Base-by-base conservation (phyloP, 179 eudicot genomes). In the Sideroxylon spinosum region DNA sequence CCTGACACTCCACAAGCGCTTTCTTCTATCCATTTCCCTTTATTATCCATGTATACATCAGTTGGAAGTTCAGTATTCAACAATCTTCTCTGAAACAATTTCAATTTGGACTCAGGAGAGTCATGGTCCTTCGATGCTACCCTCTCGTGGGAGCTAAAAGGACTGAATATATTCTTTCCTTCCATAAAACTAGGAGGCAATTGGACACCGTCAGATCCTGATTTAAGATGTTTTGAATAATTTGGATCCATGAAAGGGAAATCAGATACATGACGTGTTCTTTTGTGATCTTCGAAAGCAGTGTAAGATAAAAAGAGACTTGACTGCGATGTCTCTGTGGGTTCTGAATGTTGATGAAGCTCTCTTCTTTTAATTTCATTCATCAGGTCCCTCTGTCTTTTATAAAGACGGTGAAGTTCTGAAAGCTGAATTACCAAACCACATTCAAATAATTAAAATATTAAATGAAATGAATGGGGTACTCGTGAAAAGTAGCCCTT, bases 361-460 rank as follows among this genome's bases (percentile, higher is more conserved):
- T 80, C 91, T 78, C 82, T 86, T 74, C 85, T 87, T 78, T 66
- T 81, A 50, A 86, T 73, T 68, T 87, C 95, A 71, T 87, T 87
- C 94, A 90, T 92, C 78, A 93, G 76, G 66, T 91, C 92, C 81
- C 88, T 85, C 78, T 93, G 98, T 78, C 88, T 91, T 81, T 80
- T 82, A 79, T 93, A 91, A 23, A 93, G 90, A 44, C 93, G 91
- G 78, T 93, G 98, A 48, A 93, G 90, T 85, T 93, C 98, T 87
- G 75, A 85, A 25, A 91, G 89, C 98, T 93, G 83, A 69, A 79
- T 19, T 73, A 81, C 57, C 28, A 63, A 55, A 78, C 22, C 26
- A 20, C 11, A 8, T 73, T 19, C 55, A 23, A 25, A 17, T n/a
- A 60, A 32, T 6, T n/a, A 50, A 10, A 65, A 17, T 25, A 23